These are phyloP conservation scores for Colletotrichum sp. DNA, from an alignment of 2,329 filamentous ascomycete genomes.

Conservation along the genomic window DNA sequence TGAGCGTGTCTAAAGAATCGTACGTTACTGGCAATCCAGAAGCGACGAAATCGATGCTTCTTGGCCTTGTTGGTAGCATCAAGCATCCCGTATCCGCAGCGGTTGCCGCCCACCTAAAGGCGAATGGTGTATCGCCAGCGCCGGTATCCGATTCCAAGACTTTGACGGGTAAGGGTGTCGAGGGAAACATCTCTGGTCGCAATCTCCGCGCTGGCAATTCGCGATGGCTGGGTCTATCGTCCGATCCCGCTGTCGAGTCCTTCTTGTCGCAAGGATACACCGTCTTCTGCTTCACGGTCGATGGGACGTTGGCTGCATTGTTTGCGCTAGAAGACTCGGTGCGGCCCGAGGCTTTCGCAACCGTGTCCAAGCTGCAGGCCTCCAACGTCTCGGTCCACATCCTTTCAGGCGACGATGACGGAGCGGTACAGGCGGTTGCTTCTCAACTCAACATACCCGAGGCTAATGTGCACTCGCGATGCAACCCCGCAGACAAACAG, in stretches of 20 bases:
- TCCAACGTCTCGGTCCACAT: conserved; percentile 50
- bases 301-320: conserved; percentile 38
- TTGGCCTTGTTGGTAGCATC: conserved; percentile 38
- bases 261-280: conserved; percentile 44
- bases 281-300: conserved; percentile 51
- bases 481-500: conserved; percentile 51
- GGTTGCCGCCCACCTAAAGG: conserved; percentile 46
- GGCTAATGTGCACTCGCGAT: conserved; percentile 44
- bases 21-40: conserved; percentile 24
- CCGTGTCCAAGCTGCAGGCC: conserved; percentile 39
- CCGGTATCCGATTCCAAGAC: conserved; percentile 36
- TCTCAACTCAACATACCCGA: conserved; percentile 42
- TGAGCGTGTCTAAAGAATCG: conserved; percentile 47
- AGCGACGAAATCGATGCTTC: background rate
- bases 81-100: conserved; percentile 59
- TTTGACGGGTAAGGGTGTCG: conserved; percentile 52
- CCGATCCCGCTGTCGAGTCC: conserved; percentile 34
- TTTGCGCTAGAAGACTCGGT: conserved; percentile 53
- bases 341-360: conserved; percentile 44
- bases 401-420: conserved; percentile 58
- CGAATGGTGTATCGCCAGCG: background rate
- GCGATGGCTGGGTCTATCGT: conserved; percentile 47
- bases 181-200: conserved; percentile 33
- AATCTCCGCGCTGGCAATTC: conserved; percentile 54
- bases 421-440: conserved; percentile 49